These are phyloP conservation scores for Rachicladosporium sp. DNA, from an alignment of 2,329 filamentous ascomycete genomes.

Conservation along the genomic window DNA sequence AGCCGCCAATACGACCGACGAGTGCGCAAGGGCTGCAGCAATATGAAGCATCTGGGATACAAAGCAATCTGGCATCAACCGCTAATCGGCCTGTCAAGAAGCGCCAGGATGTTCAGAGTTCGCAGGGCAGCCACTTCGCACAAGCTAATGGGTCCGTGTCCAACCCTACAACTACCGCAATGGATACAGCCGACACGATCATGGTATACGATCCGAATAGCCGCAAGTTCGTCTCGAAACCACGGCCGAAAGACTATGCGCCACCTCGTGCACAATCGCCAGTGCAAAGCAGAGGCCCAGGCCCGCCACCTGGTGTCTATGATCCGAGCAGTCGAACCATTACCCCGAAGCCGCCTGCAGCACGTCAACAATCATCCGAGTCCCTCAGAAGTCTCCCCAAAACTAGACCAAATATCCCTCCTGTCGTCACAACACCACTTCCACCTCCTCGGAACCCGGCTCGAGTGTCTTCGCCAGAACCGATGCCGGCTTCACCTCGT, in stretches of 20 bases:
- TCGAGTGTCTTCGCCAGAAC: constrained; percentile 14
- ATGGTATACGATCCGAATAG: constrained; percentile 22
- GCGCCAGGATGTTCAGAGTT: constrained; percentile 1
- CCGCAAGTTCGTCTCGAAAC: constrained; percentile 17
- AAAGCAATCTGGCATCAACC: constrained; percentile 5
- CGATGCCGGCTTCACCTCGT: constrained; percentile 11
- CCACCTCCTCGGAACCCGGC: constrained; percentile 22
- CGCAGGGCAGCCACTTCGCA: constrained; percentile 8
- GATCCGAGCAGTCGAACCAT: constrained; percentile 21
- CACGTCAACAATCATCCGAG: constrained; percentile 1
- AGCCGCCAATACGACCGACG: constrained; percentile 2
- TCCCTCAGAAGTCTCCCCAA: neutral
- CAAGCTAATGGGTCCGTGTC: constrained; percentile 6
- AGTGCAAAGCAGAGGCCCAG: constrained; percentile 4
- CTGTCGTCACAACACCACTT: constrained; percentile 11
- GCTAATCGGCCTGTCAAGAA: constrained; percentile 11
- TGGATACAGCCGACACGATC: constrained; percentile 11
- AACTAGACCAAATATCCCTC: constrained; percentile 5
- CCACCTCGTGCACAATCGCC: constrained; percentile 9
- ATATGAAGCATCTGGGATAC: constrained; percentile 2
- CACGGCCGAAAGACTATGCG: constrained; percentile 9
- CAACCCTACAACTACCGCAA: constrained; percentile 8
- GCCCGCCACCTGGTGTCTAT: constrained; percentile 14
- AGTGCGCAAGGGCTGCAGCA: neutral
- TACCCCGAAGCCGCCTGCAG: constrained; percentile 8